Evolutionary conservation across 306 rosid species (phyloP).

Genomic region (Clitoria ternatea): DNA sequence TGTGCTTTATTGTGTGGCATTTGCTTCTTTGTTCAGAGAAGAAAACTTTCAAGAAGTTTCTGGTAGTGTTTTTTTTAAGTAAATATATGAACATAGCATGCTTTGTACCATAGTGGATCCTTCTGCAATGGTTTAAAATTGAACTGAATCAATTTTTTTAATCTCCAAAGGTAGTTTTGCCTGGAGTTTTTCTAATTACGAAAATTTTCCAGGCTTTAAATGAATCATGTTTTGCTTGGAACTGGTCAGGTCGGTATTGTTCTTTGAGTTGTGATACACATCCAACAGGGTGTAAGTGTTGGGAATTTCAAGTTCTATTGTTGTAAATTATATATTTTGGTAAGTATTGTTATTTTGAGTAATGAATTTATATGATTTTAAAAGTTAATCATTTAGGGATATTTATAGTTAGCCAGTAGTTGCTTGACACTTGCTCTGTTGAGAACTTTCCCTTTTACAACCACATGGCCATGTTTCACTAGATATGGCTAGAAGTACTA

Average conservation of each 20-base stretch:
- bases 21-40: not conserved
- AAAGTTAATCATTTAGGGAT: not conserved
- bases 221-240: not conserved
- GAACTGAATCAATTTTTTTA: not conserved
- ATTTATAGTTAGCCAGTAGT: not conserved
- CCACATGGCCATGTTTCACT: not conserved
- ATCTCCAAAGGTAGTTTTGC: not conserved
- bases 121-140: not conserved
- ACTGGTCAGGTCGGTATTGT: not conserved
- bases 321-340: not conserved
- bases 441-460: not conserved
- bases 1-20: not conserved
- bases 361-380: not conserved
- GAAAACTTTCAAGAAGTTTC: not conserved
- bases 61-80: not conserved
- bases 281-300: not conserved
- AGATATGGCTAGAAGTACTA: not conserved
- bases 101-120: not conserved
- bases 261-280: too few species aligned
- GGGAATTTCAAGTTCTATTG: not conserved
- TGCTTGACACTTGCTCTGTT: slow-evolving; percentile 1
- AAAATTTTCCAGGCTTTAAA: not conserved
- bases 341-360: not conserved
- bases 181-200: not conserved
- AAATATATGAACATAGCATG: not conserved